phyloP scores from a whole-genome alignment of 177 flowering plant species.

The Tripterygium wilfordii region DNA sequence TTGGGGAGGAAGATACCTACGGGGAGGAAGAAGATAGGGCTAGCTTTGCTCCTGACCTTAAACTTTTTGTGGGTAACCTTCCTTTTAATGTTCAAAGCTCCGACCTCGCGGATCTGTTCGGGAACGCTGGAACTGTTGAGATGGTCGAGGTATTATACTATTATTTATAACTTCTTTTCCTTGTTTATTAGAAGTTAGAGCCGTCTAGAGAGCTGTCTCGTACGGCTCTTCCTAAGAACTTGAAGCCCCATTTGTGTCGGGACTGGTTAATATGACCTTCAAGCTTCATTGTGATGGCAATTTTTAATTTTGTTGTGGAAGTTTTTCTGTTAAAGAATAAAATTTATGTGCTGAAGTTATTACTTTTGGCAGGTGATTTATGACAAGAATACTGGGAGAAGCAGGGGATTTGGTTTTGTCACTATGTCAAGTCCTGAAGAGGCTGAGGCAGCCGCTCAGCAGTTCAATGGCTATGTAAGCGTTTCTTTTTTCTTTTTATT shows the following conservation, averaged over 20 bases:
- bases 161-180: background rate
- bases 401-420: conserved; percentile 92
- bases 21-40: conserved; percentile 21
- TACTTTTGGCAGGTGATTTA: conserved; percentile 64
- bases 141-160: conserved; percentile 71
- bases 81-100: conserved; percentile 79
- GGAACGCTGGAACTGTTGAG: conserved; percentile 74
- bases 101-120: conserved; percentile 71
- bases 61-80: conserved; percentile 86
- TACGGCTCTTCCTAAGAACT: too few relatives aligned
- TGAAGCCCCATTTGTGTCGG: too few relatives aligned
- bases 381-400: conserved; percentile 79
- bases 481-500: background rate
- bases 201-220: background rate
- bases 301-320: too few relatives aligned
- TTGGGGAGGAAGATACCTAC: conserved; percentile 40
- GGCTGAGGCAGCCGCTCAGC: conserved; percentile 71
- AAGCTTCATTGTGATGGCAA: too few relatives aligned
- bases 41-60: conserved; percentile 58
- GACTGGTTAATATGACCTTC: too few relatives aligned
- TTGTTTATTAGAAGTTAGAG: background rate
- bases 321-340: too few relatives aligned
- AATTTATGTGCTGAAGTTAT: conserved; percentile 5
- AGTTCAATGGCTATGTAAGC: conserved; percentile 84
- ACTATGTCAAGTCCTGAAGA: conserved; percentile 73